Evolutionary conservation across 495 filamentous ascomycete genomes (phyloP).

Genomic region (Cetradonia linearis): DNA sequence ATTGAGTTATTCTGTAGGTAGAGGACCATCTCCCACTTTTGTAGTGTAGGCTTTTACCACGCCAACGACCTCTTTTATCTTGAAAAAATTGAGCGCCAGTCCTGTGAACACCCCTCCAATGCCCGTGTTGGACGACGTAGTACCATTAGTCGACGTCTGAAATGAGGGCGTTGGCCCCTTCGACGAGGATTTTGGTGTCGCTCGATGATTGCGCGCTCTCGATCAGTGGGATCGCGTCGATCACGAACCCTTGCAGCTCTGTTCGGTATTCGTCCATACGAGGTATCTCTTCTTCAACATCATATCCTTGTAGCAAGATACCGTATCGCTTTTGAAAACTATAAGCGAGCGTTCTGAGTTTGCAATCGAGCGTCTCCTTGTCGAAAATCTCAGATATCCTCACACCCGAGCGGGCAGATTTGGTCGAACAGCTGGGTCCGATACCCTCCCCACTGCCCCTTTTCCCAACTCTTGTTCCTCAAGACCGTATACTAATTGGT

Average conservation of each 20-base stretch:
- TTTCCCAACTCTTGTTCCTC: conserved; percentile 56
- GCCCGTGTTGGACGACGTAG: conserved; percentile 48
- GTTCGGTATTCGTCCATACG: conserved; percentile 59
- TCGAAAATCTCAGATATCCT: conserved; percentile 69
- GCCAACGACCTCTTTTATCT: conserved; percentile 57
- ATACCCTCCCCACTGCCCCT: conserved; percentile 51
- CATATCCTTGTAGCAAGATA: conserved; percentile 60
- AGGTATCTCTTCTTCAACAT: conserved; percentile 69
- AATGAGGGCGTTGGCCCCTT: conserved; percentile 82
- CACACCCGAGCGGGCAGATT: conserved; percentile 65
- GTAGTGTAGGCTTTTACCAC: conserved; percentile 75
- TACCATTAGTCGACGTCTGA: conserved; percentile 68
- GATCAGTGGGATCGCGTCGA: conserved; percentile 58
- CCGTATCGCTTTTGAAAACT: conserved; percentile 68
- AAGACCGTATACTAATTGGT: conserved; percentile 70
- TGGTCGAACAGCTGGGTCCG: conserved; percentile 73
- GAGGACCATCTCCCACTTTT: conserved; percentile 69
- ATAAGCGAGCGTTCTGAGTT: conserved; percentile 53
- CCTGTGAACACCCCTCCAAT: conserved; percentile 66
- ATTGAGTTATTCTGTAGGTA: conserved; percentile 73
- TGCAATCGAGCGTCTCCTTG: conserved; percentile 60
- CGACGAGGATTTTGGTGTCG: conserved; percentile 54
- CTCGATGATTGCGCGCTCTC: conserved; percentile 34
- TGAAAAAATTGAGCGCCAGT: conserved; percentile 42
- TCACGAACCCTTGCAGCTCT: conserved; percentile 54